Conservation (phyloP, 371 early-diverging fungal species). For the Mucor mucedo region DNA sequence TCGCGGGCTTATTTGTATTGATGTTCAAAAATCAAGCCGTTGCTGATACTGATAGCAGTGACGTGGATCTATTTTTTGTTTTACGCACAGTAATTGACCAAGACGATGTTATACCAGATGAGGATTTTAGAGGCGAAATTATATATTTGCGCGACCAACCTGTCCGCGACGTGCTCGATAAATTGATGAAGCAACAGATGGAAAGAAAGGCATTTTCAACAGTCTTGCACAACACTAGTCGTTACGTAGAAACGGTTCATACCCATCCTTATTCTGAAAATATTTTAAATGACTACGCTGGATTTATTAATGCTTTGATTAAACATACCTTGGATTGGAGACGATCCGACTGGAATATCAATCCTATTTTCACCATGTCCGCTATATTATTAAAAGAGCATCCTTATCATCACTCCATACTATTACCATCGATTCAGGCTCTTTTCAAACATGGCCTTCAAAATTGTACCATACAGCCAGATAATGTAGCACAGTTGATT, state of each 20-base stretch:
- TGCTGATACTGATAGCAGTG: slow-evolving; percentile 42
- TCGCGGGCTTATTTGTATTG: slow-evolving; percentile 65
- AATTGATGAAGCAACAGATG: slow-evolving; percentile 63
- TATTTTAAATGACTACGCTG: slow-evolving; percentile 48
- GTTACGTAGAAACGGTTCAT: slow-evolving; percentile 63
- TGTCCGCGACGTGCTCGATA: slow-evolving; percentile 64
- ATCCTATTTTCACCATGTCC: slow-evolving; percentile 55
- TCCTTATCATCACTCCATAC: slow-evolving; percentile 42
- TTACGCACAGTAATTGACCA: slow-evolving; percentile 61
- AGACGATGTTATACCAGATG: slow-evolving; percentile 59
- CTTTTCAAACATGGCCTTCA: slow-evolving; percentile 51
- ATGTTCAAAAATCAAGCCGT: slow-evolving; percentile 66
- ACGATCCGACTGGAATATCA: slow-evolving; percentile 60
- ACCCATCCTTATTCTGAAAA: slow-evolving; percentile 55
- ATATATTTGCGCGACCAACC: slow-evolving; percentile 66
- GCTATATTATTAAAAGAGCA: slow-evolving; percentile 56
- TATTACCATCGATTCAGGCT: slow-evolving; percentile 45
- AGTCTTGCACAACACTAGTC: slow-evolving; percentile 58
- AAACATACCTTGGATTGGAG: slow-evolving; percentile 58
- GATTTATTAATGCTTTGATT: slow-evolving; percentile 43
- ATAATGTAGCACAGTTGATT: slow-evolving; percentile 46
- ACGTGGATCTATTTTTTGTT: slow-evolving; percentile 64
- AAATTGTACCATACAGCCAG: slow-evolving; percentile 43
- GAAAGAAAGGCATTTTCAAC: slow-evolving; percentile 61
- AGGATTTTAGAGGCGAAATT: slow-evolving; percentile 44